A percentile compares a stretch with the other conserved stretches of the same genome.
Evolutionary conservation across 1,284 basidiomycete species (phyloP).

Genomic region (Malassezia globosa): DNA sequence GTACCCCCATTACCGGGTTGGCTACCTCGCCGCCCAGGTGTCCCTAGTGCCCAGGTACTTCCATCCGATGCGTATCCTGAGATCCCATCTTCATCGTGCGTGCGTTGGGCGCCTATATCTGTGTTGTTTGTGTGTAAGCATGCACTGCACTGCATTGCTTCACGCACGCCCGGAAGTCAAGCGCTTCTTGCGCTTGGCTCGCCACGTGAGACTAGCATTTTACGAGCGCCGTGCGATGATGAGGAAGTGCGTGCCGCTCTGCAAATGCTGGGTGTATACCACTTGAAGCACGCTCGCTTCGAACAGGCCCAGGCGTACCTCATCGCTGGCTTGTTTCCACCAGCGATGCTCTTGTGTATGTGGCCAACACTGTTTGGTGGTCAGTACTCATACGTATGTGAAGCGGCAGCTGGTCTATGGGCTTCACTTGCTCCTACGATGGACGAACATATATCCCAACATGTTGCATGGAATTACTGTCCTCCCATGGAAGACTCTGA

Average conservation of each 20-base stretch:
- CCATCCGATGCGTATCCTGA: background rate
- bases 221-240: background rate
- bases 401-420: background rate
- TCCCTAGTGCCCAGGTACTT: background rate
- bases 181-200: background rate
- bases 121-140: slow-evolving; percentile 2
- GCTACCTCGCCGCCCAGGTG: background rate
- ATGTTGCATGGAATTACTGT: slow-evolving; percentile 23
- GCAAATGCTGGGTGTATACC: slow-evolving; percentile 18
- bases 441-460: slow-evolving; percentile 13
- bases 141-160: background rate
- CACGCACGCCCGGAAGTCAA: background rate
- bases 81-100: background rate
- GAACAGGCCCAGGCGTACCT: slow-evolving; percentile 15
- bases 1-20: background rate
- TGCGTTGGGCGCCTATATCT: background rate
- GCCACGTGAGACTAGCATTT: too few relatives aligned
- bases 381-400: background rate
- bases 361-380: background rate
- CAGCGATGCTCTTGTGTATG: slow-evolving; percentile 21
- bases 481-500: slow-evolving; percentile 22
- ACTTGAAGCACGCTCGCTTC: slow-evolving; percentile 23
- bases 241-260: background rate
- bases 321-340: slow-evolving; percentile 18
- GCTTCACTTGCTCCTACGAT: background rate